Percentiles rank a stretch among this genome's conserved stretches.
Evolutionary conservation across 1,284 basidiomycete genomes (phyloP).

Genomic region (Cryptococcus maquisensis): DNA sequence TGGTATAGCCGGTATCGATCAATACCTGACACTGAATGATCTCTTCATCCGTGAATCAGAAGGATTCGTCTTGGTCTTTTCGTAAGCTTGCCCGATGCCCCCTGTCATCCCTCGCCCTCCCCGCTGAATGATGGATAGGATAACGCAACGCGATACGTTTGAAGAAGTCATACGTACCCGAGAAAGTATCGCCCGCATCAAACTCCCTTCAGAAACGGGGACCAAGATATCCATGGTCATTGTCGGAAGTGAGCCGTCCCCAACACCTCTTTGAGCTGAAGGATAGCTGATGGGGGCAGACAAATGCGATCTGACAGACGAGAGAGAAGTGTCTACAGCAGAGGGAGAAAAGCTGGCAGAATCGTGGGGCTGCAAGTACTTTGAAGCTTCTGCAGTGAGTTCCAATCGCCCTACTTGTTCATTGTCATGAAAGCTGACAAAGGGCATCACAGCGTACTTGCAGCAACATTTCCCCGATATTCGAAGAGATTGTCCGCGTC

Average conservation of each 20-base stretch:
- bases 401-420: background rate
- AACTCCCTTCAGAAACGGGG: slow-evolving; percentile 10
- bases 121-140: slow-evolving; percentile 4
- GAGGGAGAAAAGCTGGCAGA: slow-evolving; percentile 22
- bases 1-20: slow-evolving; percentile 35
- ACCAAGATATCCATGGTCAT: slow-evolving; percentile 29
- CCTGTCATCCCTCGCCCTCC: background rate
- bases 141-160: slow-evolving; percentile 28
- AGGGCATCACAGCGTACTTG: slow-evolving; percentile 13
- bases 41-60: slow-evolving; percentile 35
- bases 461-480: slow-evolving; percentile 21
- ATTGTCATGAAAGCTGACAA: background rate
- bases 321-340: slow-evolving; percentile 23
- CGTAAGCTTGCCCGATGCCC: slow-evolving; percentile 16
- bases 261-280: too few species aligned
- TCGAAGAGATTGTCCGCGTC: slow-evolving; percentile 27
- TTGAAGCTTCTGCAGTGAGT: slow-evolving; percentile 40
- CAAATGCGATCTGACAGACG: slow-evolving; percentile 34
- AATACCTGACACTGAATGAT: slow-evolving; percentile 32
- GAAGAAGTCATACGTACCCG: slow-evolving; percentile 26
- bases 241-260: slow-evolving; percentile 35
- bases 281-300: too few species aligned
- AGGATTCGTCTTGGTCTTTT: slow-evolving; percentile 40
- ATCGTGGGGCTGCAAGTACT: slow-evolving; percentile 24
- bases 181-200: slow-evolving; percentile 33